Evolutionary conservation across 2,329 filamentous ascomycete species (phyloP).

Genomic region (Pestalotiopsis sp.): DNA sequence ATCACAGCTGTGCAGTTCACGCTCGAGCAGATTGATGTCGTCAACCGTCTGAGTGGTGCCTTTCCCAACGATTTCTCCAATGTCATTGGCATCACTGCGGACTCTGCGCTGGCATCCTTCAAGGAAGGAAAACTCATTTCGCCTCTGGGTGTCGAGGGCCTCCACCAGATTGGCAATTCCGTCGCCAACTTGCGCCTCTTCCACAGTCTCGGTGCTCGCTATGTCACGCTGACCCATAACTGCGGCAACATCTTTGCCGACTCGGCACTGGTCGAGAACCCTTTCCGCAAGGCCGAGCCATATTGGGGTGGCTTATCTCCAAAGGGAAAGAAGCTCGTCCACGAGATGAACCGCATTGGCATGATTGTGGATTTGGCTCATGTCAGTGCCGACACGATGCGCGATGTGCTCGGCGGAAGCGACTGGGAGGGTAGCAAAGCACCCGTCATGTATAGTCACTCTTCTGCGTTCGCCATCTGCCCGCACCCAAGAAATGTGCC

Average conservation of each 20-base stretch:
- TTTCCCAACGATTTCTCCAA: slow-evolving; percentile 62
- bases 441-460: slow-evolving; percentile 88
- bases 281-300: slow-evolving; percentile 54
- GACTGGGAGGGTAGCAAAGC: slow-evolving; percentile 74
- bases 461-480: slow-evolving; percentile 78
- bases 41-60: slow-evolving; percentile 58
- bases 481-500: slow-evolving; percentile 81
- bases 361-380: slow-evolving; percentile 94
- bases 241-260: slow-evolving; percentile 92
- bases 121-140: slow-evolving; percentile 69
- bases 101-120: slow-evolving; percentile 65
- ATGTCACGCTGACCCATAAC: slow-evolving; percentile 89
- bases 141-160: slow-evolving; percentile 79
- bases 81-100: slow-evolving; percentile 53
- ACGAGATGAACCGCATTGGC: slow-evolving; percentile 92
- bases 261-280: slow-evolving; percentile 68
- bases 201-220: slow-evolving; percentile 79
- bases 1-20: slow-evolving; percentile 65
- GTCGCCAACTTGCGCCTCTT: slow-evolving; percentile 75
- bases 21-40: slow-evolving; percentile 66
- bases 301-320: slow-evolving; percentile 74
- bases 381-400: slow-evolving; percentile 77
- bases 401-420: slow-evolving; percentile 72
- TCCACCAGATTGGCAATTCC: slow-evolving; percentile 92
- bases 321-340: slow-evolving; percentile 68